These are phyloP conservation scores for Sarocladium oryzae DNA, from an alignment of 2,329 filamentous ascomycete genomes.

Conservation along the genomic window DNA sequence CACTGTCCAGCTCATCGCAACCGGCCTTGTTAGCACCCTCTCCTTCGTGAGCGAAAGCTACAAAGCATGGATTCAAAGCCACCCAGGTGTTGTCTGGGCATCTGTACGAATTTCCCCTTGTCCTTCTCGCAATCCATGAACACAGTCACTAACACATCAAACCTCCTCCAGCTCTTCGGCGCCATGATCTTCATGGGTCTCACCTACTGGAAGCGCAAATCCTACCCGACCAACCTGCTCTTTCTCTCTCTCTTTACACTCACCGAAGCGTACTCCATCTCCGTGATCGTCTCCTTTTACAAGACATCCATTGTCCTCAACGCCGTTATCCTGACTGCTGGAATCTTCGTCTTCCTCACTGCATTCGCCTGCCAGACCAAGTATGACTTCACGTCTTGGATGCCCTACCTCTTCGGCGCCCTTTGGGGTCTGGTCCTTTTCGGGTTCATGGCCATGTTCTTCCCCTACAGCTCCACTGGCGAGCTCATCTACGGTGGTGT, in stretches of 20 bases:
- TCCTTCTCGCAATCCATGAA: too few relatives aligned
- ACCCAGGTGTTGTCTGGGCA: conserved; percentile 78
- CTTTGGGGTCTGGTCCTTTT: conserved; percentile 90
- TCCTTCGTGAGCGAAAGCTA: conserved; percentile 81
- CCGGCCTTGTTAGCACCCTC: conserved; percentile 70
- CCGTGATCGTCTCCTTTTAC: conserved; percentile 89
- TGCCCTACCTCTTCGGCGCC: conserved; percentile 86
- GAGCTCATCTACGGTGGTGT: conserved; percentile 83
- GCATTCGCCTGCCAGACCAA: conserved; percentile 94
- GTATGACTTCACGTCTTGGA: conserved; percentile 97
- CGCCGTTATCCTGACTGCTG: conserved; percentile 80
- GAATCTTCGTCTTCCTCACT: conserved; percentile 72
- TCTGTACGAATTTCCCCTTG: conserved; percentile 50
- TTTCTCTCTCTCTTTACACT: conserved; percentile 89
- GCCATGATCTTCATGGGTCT: conserved; percentile 78
- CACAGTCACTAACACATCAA: neutral
- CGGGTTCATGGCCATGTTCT: conserved; percentile 86
- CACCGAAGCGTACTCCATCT: conserved; percentile 89
- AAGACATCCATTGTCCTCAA: conserved; percentile 77
- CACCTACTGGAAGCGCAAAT: conserved; percentile 94
- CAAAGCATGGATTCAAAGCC: conserved; percentile 77
- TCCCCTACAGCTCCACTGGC: conserved; percentile 72
- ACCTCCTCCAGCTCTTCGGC: conserved; percentile 68
- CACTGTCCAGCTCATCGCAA: conserved; percentile 87
- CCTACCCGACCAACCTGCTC: conserved; percentile 87